Conservation (phyloP, 75 land plant genomes). For the Picea glauca region DNA sequence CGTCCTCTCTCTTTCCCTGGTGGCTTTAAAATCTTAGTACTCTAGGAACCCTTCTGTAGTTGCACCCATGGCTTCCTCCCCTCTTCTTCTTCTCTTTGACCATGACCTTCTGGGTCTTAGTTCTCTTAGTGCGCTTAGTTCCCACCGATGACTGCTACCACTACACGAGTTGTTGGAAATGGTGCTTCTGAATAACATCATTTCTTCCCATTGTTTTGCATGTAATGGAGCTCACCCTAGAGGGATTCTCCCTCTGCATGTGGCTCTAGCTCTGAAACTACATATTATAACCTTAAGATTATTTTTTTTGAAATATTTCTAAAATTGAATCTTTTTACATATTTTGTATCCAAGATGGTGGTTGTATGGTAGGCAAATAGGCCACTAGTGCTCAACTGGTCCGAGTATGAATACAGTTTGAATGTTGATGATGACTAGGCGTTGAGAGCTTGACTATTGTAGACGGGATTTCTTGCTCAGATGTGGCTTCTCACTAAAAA, state of each 20-base stretch:
- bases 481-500: no score
- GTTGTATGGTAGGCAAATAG: no score
- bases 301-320: no score
- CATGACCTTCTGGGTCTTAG: neutral
- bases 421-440: no score
- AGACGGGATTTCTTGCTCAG: no score
- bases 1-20: neutral
- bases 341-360: no score
- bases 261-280: neutral
- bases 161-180: neutral
- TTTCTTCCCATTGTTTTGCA: constrained; percentile 20
- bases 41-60: neutral
- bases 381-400: no score
- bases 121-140: neutral
- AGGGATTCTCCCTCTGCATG: constrained; percentile 20
- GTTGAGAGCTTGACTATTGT: no score
- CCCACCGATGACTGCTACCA: neutral
- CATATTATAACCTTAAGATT: no score
- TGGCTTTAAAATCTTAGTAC: neutral
- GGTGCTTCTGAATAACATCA: constrained; percentile 2
- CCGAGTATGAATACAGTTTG: no score
- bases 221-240: constrained; percentile 59
- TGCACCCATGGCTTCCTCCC: neutral
- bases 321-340: no score
- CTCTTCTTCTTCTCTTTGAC: neutral